Percentiles rank a stretch among this genome's conserved stretches.
phyloP scores from a whole-genome alignment of 148 eudicot genomes.

The Salicornia ramosissima region DNA sequence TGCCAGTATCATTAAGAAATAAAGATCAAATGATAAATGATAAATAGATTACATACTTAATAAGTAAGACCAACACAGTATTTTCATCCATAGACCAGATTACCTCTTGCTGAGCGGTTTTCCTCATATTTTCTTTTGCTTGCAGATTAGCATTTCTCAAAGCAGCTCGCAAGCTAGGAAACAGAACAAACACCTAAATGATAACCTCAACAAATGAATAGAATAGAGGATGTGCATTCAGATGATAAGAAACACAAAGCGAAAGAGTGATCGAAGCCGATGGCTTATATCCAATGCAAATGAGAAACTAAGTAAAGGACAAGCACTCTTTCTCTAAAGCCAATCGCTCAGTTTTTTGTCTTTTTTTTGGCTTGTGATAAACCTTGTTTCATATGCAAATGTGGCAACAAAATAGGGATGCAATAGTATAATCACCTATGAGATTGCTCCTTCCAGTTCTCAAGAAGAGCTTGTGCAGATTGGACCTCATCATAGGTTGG shows the following conservation, averaged over 20 bases:
- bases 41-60: background rate
- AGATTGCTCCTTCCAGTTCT: constrained; percentile 69
- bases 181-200: background rate
- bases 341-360: too few relatives aligned
- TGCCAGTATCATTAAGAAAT: background rate
- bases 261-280: too few relatives aligned
- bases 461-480: constrained; percentile 55
- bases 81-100: too few relatives aligned
- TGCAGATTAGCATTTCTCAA: constrained; percentile 79
- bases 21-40: background rate
- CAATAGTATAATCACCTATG: constrained; percentile 41
- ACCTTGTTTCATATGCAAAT: too few relatives aligned
- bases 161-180: constrained; percentile 59
- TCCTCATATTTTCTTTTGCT: constrained; percentile 75
- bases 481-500: constrained; percentile 54
- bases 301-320: too few relatives aligned
- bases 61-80: too few relatives aligned
- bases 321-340: too few relatives aligned
- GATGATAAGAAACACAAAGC: background rate
- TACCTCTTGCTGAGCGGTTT: constrained; percentile 85
- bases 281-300: too few relatives aligned
- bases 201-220: background rate
- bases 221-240: background rate
- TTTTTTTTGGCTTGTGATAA: too few relatives aligned
- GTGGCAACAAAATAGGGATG: background rate